Percentiles rank a stretch among this genome's conserved stretches.
Conservation (phyloP, 2,329 filamentous ascomycete genomes). For the Aspergillus cejpii region DNA sequence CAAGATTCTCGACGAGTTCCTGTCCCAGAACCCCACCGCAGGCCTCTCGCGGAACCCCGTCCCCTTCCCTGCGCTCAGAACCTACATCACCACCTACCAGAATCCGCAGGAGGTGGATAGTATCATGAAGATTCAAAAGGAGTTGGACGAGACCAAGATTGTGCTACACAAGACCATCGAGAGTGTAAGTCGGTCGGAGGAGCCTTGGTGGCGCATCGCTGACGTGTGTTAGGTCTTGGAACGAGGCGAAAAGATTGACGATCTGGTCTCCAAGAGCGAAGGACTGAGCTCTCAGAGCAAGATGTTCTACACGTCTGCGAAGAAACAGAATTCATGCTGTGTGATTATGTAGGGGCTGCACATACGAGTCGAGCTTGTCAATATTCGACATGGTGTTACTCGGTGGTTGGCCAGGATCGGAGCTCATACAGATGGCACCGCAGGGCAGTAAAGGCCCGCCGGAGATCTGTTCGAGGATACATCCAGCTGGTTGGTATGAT, state of each 20-base stretch:
- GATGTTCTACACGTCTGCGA: slow-evolving; percentile 83
- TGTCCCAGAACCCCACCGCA: slow-evolving; percentile 61
- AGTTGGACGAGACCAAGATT: slow-evolving; percentile 96
- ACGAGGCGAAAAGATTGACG: slow-evolving; percentile 94
- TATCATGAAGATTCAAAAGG: slow-evolving; percentile 92
- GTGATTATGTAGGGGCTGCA: background rate
- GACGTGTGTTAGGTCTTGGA: slow-evolving; percentile 49
- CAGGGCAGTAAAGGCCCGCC: no score
- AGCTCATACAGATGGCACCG: background rate
- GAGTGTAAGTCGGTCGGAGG: slow-evolving; percentile 17
- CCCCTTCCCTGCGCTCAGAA: slow-evolving; percentile 66
- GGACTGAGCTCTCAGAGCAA: slow-evolving; percentile 86
- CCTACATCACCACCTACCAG: slow-evolving; percentile 73
- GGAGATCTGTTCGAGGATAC: no score
- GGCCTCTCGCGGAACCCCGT: slow-evolving; percentile 41
- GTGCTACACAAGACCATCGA: slow-evolving; percentile 96
- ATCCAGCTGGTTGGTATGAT: no score
- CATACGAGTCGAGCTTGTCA: background rate
- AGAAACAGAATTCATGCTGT: slow-evolving; percentile 76
- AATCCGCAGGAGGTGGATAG: slow-evolving; percentile 83
- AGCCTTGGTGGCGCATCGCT: background rate
- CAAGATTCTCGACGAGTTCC: slow-evolving; percentile 83
- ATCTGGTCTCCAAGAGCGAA: slow-evolving; percentile 87
- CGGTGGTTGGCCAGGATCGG: background rate
- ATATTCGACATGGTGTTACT: background rate